Conservation (phyloP, 1,284 basidiomycete species). For the Pholiota adiposa region DNA sequence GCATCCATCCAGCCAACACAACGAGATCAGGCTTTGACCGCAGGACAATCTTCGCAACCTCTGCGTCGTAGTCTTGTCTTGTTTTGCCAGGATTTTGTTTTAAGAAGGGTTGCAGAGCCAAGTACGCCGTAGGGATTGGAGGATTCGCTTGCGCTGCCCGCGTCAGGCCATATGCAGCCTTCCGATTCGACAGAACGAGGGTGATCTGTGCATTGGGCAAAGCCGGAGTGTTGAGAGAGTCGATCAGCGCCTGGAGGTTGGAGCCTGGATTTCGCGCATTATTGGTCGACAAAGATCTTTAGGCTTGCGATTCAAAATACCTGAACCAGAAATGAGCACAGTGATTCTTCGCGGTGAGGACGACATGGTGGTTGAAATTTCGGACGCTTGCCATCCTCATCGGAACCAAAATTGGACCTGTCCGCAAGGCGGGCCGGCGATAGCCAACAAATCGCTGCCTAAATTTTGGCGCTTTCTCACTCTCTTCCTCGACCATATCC, state of each 20-base stretch:
- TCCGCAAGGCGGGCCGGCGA: not conserved
- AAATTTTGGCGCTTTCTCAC: not conserved
- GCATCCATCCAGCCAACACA: constrained; percentile 98
- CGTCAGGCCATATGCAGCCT: constrained; percentile 87
- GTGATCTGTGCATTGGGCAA: constrained; percentile 76
- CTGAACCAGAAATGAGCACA: constrained; percentile 74
- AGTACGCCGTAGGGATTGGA: constrained; percentile 83
- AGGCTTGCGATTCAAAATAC: constrained; percentile 41
- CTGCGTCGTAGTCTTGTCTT: constrained; percentile 85
- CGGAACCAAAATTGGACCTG: constrained; percentile 8
- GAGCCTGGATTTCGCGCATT: constrained; percentile 61
- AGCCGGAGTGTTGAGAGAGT: constrained; percentile 72
- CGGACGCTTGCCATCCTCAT: not conserved
- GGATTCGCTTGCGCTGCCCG: constrained; percentile 75
- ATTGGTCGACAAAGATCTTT: constrained; percentile 18
- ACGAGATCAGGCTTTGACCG: constrained; percentile 78
- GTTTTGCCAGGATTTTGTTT: constrained; percentile 77
- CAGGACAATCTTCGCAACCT: constrained; percentile 79
- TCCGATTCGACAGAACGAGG: constrained; percentile 91
- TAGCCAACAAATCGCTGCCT: not conserved
- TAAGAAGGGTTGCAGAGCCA: constrained; percentile 86
- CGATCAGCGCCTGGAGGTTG: constrained; percentile 95
- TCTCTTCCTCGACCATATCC: not conserved
- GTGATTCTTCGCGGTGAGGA: constrained; percentile 36
- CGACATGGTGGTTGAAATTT: constrained; percentile 20